Evolutionary conservation across 192 early-diverging fungal genomes (phyloP), one percentile per base, ranked within the genome.

Genomic region (Gonapodya prolifera): DNA sequence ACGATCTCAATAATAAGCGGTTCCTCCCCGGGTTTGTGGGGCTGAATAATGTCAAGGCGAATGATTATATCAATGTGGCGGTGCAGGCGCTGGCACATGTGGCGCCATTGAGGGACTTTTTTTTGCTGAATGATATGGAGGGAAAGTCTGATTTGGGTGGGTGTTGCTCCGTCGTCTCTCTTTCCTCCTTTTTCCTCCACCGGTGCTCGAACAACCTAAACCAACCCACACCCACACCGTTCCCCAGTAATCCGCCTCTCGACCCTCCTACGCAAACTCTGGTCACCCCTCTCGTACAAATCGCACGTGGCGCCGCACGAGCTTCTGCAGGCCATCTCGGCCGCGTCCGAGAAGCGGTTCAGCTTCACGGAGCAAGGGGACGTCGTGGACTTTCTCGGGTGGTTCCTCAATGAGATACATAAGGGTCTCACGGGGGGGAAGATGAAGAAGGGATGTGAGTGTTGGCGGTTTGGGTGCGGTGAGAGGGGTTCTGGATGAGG

Each of bases 241-340:
- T 35, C 30, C 34, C 16, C 29, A 90, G 92, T 94, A 0, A 87
- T 90, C 75, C 84, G 93, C 36, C 91, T 95, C 79, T 88, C 91
- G 69, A 86, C 89, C 76, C 79, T 98, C 32, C 81, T 96, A 1
- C 89, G 94, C 35, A 96, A 95, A 77, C 92, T 99, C 77, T 98
- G 95, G 95, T 96, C 95, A 80, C 87, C 93, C 70, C 83, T 87
- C 33, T 94, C 93, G 16, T 96, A 96, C 80, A 97, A 97, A 75
- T 92, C 92, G 0, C 97, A 99, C 85, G 92, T 97, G 35, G 93
- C 92, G 80, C 97, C 96, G 1, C 97, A 99, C 81, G 97, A 99
- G 79, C 81, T 98, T 0, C 81, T 96, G 1, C 97, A 99, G 82
- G 91, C 89, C 79, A 89, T 96, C 18, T 88, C 89, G 1, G 93